Evolutionary conservation across 208 protist genomes (phyloP).

Genomic region (Trypanosoma cruzi): DNA sequence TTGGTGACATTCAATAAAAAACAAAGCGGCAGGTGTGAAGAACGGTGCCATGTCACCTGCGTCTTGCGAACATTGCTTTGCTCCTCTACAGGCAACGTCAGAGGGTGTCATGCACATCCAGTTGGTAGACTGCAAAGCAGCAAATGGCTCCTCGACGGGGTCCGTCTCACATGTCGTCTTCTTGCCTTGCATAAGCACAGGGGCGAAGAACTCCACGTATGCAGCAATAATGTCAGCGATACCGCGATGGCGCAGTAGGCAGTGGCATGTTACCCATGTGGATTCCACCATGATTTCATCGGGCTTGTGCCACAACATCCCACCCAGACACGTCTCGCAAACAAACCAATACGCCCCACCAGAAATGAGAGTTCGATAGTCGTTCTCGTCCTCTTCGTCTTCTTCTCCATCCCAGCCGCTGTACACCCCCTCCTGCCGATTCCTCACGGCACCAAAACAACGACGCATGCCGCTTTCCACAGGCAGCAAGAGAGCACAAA

Average conservation of each 20-base stretch:
- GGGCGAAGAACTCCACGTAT: conserved; percentile 22
- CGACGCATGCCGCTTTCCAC: conserved; percentile 10
- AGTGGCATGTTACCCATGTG: background rate
- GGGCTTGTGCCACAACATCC: conserved; percentile 6
- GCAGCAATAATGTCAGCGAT: conserved; percentile 10
- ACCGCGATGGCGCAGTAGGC: background rate
- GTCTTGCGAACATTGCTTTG: background rate
- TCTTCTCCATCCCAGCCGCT: background rate
- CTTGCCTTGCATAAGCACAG: background rate
- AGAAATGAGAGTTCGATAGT: background rate
- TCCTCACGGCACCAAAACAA: background rate
- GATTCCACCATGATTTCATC: background rate
- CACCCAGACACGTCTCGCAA: conserved; percentile 8
- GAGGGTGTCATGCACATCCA: background rate
- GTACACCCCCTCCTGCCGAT: background rate
- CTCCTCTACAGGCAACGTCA: too few relatives aligned
- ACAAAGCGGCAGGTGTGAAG: background rate
- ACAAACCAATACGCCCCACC: conserved; percentile 22
- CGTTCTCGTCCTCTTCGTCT: background rate
- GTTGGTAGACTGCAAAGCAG: background rate
- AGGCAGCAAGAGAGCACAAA: conserved; percentile 7
- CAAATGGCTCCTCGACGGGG: conserved; percentile 5
- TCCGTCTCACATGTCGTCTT: background rate
- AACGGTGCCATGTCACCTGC: background rate
- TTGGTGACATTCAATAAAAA: conserved; percentile 21